Evolutionary conservation across 805 yeast species (phyloP).

Genomic region (Hanseniaspora thailandica): DNA sequence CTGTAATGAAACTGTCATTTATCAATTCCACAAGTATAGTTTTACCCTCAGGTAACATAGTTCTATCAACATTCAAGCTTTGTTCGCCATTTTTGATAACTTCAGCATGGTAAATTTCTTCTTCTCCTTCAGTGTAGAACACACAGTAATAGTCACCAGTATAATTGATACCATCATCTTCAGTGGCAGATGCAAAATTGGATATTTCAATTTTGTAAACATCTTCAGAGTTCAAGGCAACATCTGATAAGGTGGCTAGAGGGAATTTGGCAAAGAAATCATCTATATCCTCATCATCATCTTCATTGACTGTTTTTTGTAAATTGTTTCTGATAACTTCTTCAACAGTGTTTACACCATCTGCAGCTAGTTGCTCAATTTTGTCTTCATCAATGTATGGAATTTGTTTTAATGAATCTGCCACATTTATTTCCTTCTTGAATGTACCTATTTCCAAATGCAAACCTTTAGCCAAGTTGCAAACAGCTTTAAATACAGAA

Average conservation of each 20-base stretch:
- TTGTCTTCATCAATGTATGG: constrained; percentile 16
- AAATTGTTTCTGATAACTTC: constrained; percentile 15
- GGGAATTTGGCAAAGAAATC: constrained; percentile 57
- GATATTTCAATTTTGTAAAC: constrained; percentile 45
- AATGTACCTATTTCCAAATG: constrained; percentile 9
- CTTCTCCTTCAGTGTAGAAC: constrained; percentile 1
- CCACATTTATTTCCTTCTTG: neutral
- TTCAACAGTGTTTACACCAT: constrained; percentile 28
- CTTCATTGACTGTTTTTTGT: constrained; percentile 49
- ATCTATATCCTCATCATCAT: constrained; percentile 55
- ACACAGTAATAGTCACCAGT: constrained; percentile 4
- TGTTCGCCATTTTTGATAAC: neutral
- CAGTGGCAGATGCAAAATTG: constrained; percentile 41
- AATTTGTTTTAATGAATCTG: constrained; percentile 5
- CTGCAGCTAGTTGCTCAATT: constrained; percentile 30
- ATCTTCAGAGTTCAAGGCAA: constrained; percentile 64
- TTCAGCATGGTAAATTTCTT: neutral
- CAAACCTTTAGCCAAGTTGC: neutral
- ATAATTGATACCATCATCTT: neutral
- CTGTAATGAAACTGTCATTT: constrained; percentile 9
- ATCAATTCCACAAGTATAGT: constrained; percentile 1
- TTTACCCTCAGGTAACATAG: neutral
- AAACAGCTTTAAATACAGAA: neutral
- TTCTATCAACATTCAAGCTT: neutral
- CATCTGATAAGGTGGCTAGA: constrained; percentile 42